Evolutionary conservation across 257 asterid species (phyloP).

Genomic region (Solanum corneliomulleri): DNA sequence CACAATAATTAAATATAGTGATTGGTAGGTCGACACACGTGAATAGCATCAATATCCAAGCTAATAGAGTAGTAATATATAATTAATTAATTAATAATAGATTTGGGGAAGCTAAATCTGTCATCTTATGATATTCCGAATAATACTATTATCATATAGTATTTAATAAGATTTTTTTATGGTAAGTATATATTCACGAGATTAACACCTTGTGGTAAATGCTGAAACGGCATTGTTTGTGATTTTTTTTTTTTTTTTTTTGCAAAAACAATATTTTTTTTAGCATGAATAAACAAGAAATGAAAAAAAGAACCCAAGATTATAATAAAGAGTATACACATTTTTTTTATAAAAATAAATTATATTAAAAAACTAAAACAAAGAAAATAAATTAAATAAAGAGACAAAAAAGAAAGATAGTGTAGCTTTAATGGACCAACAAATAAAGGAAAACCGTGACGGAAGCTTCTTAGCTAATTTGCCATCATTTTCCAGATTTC

Average conservation of each 20-base stretch:
- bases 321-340: not conserved
- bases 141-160: not conserved
- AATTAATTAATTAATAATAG: not conserved
- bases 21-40: not conserved
- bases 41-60: not conserved
- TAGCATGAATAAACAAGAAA: not conserved
- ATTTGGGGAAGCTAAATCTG: not conserved
- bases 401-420: too few species aligned
- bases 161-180: too few species aligned
- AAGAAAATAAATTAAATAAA: not conserved
- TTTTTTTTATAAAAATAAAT: fast-evolving
- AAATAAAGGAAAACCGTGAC: not conserved
- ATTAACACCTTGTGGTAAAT: not conserved
- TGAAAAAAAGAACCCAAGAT: too few species aligned
- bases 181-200: not conserved
- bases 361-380: not conserved
- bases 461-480: not conserved
- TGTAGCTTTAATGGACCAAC: not conserved
- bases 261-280: too few species aligned
- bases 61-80: too few species aligned
- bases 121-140: not conserved
- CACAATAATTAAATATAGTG: not conserved
- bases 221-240: not conserved
- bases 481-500: not conserved
- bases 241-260: too few species aligned